These are phyloP conservation scores for Asterella californica DNA, from an alignment of 225 moss, liverwort and hornwort species.

Conservation along the genomic window DNA sequence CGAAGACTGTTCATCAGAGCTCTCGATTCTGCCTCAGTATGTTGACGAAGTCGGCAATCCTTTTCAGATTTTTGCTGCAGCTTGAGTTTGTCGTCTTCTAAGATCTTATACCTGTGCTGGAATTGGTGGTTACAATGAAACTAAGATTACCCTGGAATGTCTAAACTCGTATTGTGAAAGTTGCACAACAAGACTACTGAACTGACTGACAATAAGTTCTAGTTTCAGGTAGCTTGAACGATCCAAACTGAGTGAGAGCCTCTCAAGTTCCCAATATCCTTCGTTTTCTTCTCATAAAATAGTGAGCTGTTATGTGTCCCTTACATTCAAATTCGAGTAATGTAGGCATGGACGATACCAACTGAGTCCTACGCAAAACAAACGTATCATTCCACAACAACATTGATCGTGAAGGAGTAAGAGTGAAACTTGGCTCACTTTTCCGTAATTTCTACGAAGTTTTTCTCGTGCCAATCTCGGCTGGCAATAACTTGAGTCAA, in stretches of 20 bases:
- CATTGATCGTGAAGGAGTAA: too few species aligned
- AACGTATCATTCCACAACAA: too few species aligned
- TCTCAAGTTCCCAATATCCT: too few species aligned
- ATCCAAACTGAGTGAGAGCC: too few species aligned
- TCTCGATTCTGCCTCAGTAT: conserved; percentile 49
- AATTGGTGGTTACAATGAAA: background rate
- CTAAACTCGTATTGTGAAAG: background rate
- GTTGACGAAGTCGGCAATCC: conserved; percentile 39
- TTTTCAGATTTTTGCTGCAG: conserved; percentile 39
- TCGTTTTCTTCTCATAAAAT: too few species aligned
- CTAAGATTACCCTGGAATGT: background rate
- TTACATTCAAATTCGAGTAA: too few species aligned
- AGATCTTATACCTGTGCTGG: conserved; percentile 39
- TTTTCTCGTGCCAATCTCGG: conserved; percentile 61
- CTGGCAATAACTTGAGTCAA: conserved; percentile 45
- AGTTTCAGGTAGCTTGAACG: too few species aligned
- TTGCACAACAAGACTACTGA: background rate
- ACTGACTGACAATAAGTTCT: background rate
- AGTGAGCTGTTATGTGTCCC: too few species aligned
- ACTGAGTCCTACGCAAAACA: too few species aligned
- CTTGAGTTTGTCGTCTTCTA: conserved; percentile 45
- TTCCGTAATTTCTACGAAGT: conserved; percentile 38
- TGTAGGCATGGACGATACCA: too few species aligned
- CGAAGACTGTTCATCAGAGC: conserved; percentile 44
- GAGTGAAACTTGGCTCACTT: conserved; percentile 40